These are phyloP conservation scores for Colletotrichum sp. DNA, from an alignment of 2,329 filamentous ascomycete genomes.

Conservation along the genomic window DNA sequence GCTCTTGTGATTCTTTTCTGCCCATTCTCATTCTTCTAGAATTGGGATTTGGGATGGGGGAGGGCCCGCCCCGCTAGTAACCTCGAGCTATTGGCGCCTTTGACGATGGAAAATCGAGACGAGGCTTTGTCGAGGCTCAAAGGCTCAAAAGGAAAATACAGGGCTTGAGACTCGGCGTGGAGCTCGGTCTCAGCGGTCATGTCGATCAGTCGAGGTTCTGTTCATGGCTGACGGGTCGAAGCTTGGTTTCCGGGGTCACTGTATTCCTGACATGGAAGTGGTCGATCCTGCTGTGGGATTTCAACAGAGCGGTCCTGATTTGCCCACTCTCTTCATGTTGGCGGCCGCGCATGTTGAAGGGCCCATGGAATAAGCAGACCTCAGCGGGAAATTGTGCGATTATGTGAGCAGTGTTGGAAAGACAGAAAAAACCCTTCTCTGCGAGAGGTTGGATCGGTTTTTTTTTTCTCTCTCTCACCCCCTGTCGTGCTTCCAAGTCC, in stretches of 20 bases:
- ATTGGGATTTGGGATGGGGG: not conserved
- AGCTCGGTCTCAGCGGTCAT: not conserved
- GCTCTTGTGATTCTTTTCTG: not conserved
- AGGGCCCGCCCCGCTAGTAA: not conserved
- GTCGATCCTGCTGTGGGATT: not conserved
- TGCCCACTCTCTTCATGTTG: not conserved
- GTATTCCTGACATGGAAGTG: not conserved
- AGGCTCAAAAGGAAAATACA: not conserved
- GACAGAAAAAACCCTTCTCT: not conserved
- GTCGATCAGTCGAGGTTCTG: not conserved
- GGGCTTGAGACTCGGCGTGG: not conserved
- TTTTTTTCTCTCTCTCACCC: not conserved
- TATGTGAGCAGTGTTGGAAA: not conserved
- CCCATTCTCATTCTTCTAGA: not conserved
- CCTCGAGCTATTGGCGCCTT: not conserved
- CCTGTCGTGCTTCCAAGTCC: not conserved
- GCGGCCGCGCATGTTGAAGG: not conserved
- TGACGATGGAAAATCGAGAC: not conserved
- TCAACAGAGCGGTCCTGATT: not conserved
- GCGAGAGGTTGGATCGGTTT: not conserved
- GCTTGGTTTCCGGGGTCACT: not conserved
- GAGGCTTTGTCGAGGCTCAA: not conserved
- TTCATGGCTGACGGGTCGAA: not conserved
- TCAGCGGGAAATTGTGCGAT: not conserved
- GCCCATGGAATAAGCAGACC: not conserved